Evolutionary conservation across 495 filamentous ascomycete species (phyloP), one percentile per base, ranked within the genome.

Genomic region (Aspergillus egyptiacus): DNA sequence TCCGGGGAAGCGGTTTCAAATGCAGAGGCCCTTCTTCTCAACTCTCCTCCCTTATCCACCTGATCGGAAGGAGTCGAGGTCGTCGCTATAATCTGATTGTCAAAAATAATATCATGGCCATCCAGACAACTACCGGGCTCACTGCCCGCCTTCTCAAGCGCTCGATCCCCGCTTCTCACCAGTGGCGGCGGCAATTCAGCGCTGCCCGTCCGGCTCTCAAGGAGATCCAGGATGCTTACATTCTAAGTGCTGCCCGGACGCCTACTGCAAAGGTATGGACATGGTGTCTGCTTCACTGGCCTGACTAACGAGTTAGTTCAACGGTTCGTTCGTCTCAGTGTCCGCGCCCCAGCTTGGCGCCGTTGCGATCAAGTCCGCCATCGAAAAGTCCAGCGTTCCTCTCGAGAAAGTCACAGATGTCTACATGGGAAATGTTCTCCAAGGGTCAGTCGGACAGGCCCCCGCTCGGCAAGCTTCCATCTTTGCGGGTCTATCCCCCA

Each of bases 341-440:
- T 72, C 87, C n/a, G 91, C 89, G 10, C 84, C 91, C 22, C 73
- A 84, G 60, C 86, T 96, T 36, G 93, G 87, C 48, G 84, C 90
- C 15, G 79, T 83, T 19, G 93, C 89, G 54, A 95, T 98, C 69
- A 89, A 87, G 61, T 84, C 89, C 17, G 93, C 91, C 34, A 63
- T 98, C 35, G 73, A 78, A 55, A 94, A 91, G 58, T 93, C 89
- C 17, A 79, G 79, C 32, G 72, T 96, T 18, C 89, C 91, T 5
- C 60, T 80, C 15, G 78, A 82, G 22, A 82, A 84, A 60, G 85
- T 96, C 56, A 84, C 82, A 24, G 84, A 93, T 76, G 85, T 96
- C 2, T 96, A 96, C 70, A 95, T 96, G 86, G 93, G 93, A 60
- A 91, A 96, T 68, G 93, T 96, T n/a, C 77, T 96, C 15, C 83